Evolutionary conservation across 2,329 filamentous ascomycete species (phyloP), one percentile per base, ranked within the genome.

Genomic region (Teratosphaeria pseudoeucalypti): DNA sequence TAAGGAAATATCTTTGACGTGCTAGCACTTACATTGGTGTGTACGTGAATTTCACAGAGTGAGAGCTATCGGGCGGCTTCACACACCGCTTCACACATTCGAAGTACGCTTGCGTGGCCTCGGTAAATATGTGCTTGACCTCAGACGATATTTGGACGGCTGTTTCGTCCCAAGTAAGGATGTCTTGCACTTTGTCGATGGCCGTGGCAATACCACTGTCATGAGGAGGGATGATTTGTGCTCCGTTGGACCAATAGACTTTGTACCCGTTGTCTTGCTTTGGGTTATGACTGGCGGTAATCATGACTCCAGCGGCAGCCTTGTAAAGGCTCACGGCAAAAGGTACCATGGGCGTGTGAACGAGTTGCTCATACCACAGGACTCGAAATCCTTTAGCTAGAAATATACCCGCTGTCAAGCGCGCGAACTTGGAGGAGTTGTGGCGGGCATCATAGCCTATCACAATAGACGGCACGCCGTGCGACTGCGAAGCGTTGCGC

Each of bases 221-320:
- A 62, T 82, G 79, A 3, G 84, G 84, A 10, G 82, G 79, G 57
- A 86, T 85, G 63, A 87, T 86, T 68, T 87, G 84, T 66, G 82
- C 84, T 2, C 83, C 84, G 66, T 85, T 86, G 16, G 75, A 76
- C 75, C 82, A 85, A 72, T 86, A 87, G 9, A 87, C 84, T 72
- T 87, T 87, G 73, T 86, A 86, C 23, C 84, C 84, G 67, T 86
- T 86, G 68, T 86, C 83, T 64, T 80, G 75, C 54, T 82, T 80
- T 14, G 84, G 83, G 64, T 87, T 86, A 70, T 85, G 83, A 66
- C 82, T 85, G 34, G 84, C 84, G 14, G 84, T 87, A 43, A 87
- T 78, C 83, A 87, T 86, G 34, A 87, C 75, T 23, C 84, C 84
- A 52, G 82, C 84, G 3, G 76, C 79, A 34, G 83, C 82, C 43